Conservation (phyloP, 2,329 filamentous ascomycete species). For the Neonectria hederae region DNA sequence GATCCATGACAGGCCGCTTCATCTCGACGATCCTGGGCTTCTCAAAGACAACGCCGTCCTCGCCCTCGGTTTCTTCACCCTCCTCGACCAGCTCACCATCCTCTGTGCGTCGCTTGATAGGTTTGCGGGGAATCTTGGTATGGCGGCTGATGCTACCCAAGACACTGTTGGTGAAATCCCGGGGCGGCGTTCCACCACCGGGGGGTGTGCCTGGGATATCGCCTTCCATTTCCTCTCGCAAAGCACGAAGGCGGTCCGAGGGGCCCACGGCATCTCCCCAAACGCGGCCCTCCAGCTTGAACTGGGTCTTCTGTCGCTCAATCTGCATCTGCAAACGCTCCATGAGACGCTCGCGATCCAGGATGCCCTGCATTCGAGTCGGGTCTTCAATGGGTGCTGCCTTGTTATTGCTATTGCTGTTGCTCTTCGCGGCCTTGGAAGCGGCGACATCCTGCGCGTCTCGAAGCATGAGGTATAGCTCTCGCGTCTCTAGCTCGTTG, state of each 20-base stretch:
- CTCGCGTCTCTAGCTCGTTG: constrained; percentile 94
- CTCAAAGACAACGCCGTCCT: constrained; percentile 69
- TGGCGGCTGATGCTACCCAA: constrained; percentile 76
- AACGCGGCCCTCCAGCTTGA: constrained; percentile 92
- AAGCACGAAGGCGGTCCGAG: constrained; percentile 88
- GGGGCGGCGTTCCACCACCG: constrained; percentile 62
- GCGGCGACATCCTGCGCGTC: constrained; percentile 97
- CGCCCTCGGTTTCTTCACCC: constrained; percentile 60
- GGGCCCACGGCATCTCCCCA: constrained; percentile 86
- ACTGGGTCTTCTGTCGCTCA: constrained; percentile 96
- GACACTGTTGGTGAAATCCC: constrained; percentile 75
- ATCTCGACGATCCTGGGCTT: constrained; percentile 83
- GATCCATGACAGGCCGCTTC: constrained; percentile 73
- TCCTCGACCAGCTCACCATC: constrained; percentile 60
- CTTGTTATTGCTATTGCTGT: constrained; percentile 49
- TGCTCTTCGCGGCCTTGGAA: constrained; percentile 75
- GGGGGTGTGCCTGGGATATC: constrained; percentile 58
- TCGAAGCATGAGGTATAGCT: constrained; percentile 96
- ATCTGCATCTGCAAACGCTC: constrained; percentile 93
- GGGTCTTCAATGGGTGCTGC: constrained; percentile 71
- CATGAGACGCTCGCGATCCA: constrained; percentile 93
- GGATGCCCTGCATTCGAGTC: constrained; percentile 85
- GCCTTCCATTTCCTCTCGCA: constrained; percentile 93
- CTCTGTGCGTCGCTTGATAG: constrained; percentile 50
- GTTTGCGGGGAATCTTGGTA: constrained; percentile 65